These are phyloP conservation scores for Beta corolliflora DNA, from an alignment of 179 eudicot genomes.

Conservation along the genomic window DNA sequence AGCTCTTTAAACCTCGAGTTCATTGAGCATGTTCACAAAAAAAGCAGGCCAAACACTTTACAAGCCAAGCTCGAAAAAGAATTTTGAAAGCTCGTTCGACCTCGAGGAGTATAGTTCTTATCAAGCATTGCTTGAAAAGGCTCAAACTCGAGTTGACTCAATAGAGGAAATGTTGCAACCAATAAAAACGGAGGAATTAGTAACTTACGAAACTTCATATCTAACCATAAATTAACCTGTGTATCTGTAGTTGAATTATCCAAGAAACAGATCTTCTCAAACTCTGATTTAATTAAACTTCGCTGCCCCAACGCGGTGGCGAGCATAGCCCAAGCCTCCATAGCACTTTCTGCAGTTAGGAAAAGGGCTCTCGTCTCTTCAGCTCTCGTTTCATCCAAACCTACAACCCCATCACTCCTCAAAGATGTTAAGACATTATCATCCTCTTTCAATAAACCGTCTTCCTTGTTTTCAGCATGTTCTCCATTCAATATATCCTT, in stretches of 20 bases:
- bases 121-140: too few species aligned
- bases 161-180: too few species aligned
- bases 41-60: too few species aligned
- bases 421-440: slow-evolving; percentile 32
- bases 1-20: too few species aligned
- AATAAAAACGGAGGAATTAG: too few species aligned
- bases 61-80: too few species aligned
- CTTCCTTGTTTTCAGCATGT: slow-evolving; percentile 37
- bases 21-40: too few species aligned
- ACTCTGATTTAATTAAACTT: slow-evolving; percentile 89
- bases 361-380: slow-evolving; percentile 90
- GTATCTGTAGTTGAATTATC: slow-evolving; percentile 90
- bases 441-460: slow-evolving; percentile 34
- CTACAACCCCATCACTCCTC: slow-evolving; percentile 32
- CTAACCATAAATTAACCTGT: slow-evolving; percentile 49
- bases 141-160: too few species aligned
- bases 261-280: slow-evolving; percentile 91
- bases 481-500: slow-evolving; percentile 46
- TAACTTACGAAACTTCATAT: background rate
- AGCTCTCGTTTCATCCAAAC: slow-evolving; percentile 63
- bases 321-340: slow-evolving; percentile 99
- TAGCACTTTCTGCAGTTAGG: slow-evolving; percentile 94
- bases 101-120: too few species aligned
- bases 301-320: slow-evolving; percentile 90
- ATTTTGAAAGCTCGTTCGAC: too few species aligned